Evolutionary conservation across 1,284 basidiomycete genomes (phyloP), one percentile per base, ranked within the genome.

Genomic region (Apiotrichum brassicae): DNA sequence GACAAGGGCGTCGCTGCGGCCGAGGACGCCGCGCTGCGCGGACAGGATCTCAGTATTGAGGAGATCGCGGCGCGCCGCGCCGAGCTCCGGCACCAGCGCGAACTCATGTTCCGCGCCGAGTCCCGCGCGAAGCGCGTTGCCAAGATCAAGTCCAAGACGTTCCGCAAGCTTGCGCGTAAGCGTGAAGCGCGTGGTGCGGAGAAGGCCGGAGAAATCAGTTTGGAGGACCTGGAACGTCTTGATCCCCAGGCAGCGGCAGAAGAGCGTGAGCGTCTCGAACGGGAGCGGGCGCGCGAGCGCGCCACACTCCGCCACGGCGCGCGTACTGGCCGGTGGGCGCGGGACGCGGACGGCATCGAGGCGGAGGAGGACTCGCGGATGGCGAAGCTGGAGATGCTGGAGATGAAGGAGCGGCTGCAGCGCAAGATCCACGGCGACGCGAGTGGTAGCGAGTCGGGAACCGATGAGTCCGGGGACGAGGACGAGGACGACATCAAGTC

Each of bases 71-170:
- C 81, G 7, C 83, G 93, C 0, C 82, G 89, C 2, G 81, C 79
- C 1, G 87, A 93, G 64, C 79, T 97, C 14, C 81, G 87, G 16
- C 81, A 83, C 63, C 90, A 91, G 81, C 83, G 94, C 26, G 92
- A 97, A 62, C 78, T 97, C 42, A 87, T 93, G 78, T 97, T 95
- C 76, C 83, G 93, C 4, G 90, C 89, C 0, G 93, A 98, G 64
- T 77, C 83, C 33, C 94, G 94, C 69, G 89, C 91, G 11, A 89
- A 87, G 65, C 82, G 93, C 12, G 79, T 95, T 9, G 82, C 85
- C 34, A 97, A 95, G 75, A 97, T 98, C 76, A 97, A 98, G 78
- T 87, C 84, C 71, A 97, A 94, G 73, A 83, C 89, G 4, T 97
- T 90, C 68, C 79, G 92, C 33, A 85, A 87, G 61, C 79, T 97